Evolutionary conservation across 2,329 filamentous ascomycete genomes (phyloP), one percentile per base, ranked within the genome.

Genomic region (Penicillium sp.): DNA sequence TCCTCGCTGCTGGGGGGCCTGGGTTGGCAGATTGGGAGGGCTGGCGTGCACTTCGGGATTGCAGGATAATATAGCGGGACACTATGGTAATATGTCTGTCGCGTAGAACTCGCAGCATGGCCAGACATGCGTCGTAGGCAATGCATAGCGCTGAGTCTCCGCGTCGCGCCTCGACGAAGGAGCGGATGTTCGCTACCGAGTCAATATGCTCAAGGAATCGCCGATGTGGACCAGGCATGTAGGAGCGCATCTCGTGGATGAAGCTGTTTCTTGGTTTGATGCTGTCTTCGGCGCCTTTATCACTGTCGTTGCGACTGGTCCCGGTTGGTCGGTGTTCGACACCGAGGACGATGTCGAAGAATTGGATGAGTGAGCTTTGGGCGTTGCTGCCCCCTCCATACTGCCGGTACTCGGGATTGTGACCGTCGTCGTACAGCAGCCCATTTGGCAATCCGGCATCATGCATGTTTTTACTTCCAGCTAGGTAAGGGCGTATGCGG

Each of bases 21-120:
- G 76, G 78, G 53, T 75, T 74, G 29, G 81, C 5, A 31, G 43
- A 82, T 39, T 81, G 78, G 52, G 80, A 79, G 40, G 82, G 74
- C 1, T 79, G 81, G 46, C 84, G 77, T 6, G 83, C 80, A 68
- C 91, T 85, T 22, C 86, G 82, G 2, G 87, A 90, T 39, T 91
- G 90, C 57, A 93, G 75, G 61, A 98, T 86, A 68, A 98, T 95
- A 73, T 97, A 98, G 35, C 93, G 85, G 4, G 88, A 89, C 17
- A 98, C 93, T 60, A 98, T 91, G 67, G 88, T 87, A 61, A 98
- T 95, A 68, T 98, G 93, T 68, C 90, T 95, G 70, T 96, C 90
- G 52, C 90, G 84, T 63, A 96, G 84, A 19, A 78, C 75, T 10
- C 82, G 81, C 38, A 96, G 75, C 69, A 89, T 87, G 21, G 82